A percentile compares a stretch with the other conserved stretches of the same genome.
phyloP scores from a whole-genome alignment of 371 early-diverging fungal species.

The Lichtheimia corymbifera region DNA sequence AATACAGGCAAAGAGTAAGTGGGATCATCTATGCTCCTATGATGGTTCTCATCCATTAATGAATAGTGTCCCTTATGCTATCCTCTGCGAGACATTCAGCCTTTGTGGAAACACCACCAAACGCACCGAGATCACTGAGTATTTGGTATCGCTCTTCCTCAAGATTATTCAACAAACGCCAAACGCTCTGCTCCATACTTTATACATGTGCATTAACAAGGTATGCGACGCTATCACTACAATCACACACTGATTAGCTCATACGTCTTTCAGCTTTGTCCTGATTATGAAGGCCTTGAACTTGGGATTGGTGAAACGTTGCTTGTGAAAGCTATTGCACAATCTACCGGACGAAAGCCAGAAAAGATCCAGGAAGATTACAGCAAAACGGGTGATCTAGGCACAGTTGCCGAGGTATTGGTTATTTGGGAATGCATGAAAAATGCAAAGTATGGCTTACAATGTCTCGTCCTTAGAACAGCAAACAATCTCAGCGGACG shows the following conservation, averaged over 20 bases:
- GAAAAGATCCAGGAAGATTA: slow-evolving; percentile 81
- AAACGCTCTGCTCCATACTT: slow-evolving; percentile 68
- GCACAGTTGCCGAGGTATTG: slow-evolving; percentile 82
- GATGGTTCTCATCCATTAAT: not conserved
- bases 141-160: slow-evolving; percentile 76
- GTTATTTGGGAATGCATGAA: not conserved
- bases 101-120: slow-evolving; percentile 70
- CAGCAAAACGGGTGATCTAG: slow-evolving; percentile 87
- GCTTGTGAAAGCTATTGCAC: slow-evolving; percentile 92
- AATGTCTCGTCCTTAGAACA: slow-evolving; percentile 41
- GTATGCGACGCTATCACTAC: slow-evolving; percentile 37
- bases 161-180: slow-evolving; percentile 74
- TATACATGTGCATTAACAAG: slow-evolving; percentile 94
- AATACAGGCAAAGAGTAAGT: slow-evolving; percentile 51
- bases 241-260: not conserved
- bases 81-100: slow-evolving; percentile 87
- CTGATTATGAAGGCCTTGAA: slow-evolving; percentile 96
- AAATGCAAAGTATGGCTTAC: not conserved
- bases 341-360: slow-evolving; percentile 80
- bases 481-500: slow-evolving; percentile 76
- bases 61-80: slow-evolving; percentile 69
- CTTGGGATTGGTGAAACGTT: slow-evolving; percentile 95
- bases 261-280: slow-evolving; percentile 66
- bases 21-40: not conserved
- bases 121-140: slow-evolving; percentile 82